These are phyloP conservation scores for Kwoniella heveanensis DNA, from an alignment of 768 basidiomycete species.

Conservation along the genomic window DNA sequence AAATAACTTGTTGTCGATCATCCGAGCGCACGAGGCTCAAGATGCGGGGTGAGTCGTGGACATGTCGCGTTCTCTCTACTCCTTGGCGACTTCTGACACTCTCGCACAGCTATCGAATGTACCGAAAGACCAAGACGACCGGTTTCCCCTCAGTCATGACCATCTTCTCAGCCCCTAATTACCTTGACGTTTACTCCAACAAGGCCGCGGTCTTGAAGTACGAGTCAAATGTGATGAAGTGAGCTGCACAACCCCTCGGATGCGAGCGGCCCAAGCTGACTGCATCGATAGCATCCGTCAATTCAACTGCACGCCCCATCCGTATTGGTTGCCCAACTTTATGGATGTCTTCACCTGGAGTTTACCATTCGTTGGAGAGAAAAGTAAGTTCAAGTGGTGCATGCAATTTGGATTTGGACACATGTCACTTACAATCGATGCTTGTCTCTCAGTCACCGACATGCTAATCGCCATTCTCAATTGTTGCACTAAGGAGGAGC, in stretches of 20 bases:
- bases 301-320: slow-evolving; percentile 90
- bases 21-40: slow-evolving; percentile 96
- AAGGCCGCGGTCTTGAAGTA: slow-evolving; percentile 99
- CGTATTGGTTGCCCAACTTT: slow-evolving; percentile 98
- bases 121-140: slow-evolving; percentile 95
- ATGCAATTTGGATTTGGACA: too few relatives aligned
- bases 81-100: not conserved
- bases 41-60: slow-evolving; percentile 78
- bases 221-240: slow-evolving; percentile 96
- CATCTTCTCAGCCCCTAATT: slow-evolving; percentile 98
- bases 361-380: slow-evolving; percentile 95
- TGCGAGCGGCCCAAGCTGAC: not conserved
- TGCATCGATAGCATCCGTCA: slow-evolving; percentile 68
- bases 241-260: slow-evolving; percentile 16
- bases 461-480: slow-evolving; percentile 97
- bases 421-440: slow-evolving; percentile 12
- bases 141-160: slow-evolving; percentile 99
- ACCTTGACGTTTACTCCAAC: slow-evolving; percentile 98
- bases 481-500: slow-evolving; percentile 93
- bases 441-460: slow-evolving; percentile 73
- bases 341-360: slow-evolving; percentile 99
- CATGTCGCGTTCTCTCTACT: too few relatives aligned
- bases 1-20: slow-evolving; percentile 94
- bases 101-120: slow-evolving; percentile 82
- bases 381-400: slow-evolving; percentile 65